Conservation (phyloP, 768 basidiomycete species). For the Rhizopogon vesiculosus region DNA sequence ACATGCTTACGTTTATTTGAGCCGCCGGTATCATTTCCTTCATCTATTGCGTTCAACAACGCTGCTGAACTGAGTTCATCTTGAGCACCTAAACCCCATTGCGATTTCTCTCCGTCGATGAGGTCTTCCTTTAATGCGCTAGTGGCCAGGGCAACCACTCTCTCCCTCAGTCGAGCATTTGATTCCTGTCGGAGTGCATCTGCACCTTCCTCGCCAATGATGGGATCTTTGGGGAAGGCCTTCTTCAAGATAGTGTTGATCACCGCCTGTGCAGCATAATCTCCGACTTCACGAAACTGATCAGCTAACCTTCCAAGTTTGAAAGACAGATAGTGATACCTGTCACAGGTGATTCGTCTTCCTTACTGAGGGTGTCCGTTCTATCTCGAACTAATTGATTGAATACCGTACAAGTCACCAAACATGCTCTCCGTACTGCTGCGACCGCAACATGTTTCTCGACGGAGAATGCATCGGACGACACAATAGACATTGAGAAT, state of each 20-base stretch:
- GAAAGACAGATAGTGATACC: slow-evolving; percentile 36
- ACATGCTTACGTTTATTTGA: slow-evolving; percentile 58
- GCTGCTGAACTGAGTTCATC: slow-evolving; percentile 47
- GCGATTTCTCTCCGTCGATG: slow-evolving; percentile 46
- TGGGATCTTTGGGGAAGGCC: slow-evolving; percentile 80
- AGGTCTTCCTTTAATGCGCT: slow-evolving; percentile 62
- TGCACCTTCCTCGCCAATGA: slow-evolving; percentile 96
- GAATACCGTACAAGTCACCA: slow-evolving; percentile 82
- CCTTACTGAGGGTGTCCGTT: slow-evolving; percentile 84
- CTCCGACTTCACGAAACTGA: slow-evolving; percentile 59
- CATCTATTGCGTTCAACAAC: slow-evolving; percentile 83
- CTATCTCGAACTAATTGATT: slow-evolving; percentile 62
- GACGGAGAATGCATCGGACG: slow-evolving; percentile 34
- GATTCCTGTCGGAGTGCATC: slow-evolving; percentile 59
- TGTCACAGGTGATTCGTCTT: slow-evolving; percentile 90
- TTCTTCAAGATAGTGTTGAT: slow-evolving; percentile 73
- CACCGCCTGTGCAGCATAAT: slow-evolving; percentile 91
- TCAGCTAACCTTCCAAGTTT: neutral
- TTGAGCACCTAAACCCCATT: slow-evolving; percentile 72
- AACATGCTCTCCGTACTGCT: slow-evolving; percentile 84
- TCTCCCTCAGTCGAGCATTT: slow-evolving; percentile 41
- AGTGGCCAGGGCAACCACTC: slow-evolving; percentile 80
- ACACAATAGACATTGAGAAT: neutral
- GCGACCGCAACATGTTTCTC: slow-evolving; percentile 83
- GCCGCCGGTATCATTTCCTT: slow-evolving; percentile 74